Base-by-base conservation (phyloP, 441 rosid genomes). In the Bocquillonia castaneifolia region DNA sequence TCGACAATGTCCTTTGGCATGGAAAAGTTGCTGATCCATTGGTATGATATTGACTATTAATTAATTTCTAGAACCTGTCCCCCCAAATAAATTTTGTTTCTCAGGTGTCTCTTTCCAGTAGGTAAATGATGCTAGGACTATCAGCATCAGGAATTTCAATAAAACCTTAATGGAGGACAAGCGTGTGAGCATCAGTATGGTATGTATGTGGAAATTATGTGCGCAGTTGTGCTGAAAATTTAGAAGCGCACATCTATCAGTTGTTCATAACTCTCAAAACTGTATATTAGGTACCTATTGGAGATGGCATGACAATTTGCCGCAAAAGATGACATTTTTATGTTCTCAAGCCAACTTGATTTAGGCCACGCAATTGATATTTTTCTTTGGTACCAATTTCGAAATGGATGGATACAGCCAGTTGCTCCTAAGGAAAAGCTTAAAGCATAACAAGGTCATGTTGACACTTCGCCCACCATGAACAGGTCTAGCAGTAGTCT, bases 1-100 rank as follows among this genome's bases (percentile, higher is more conserved):
- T 89, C 48, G 98, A 93, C 75, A 93, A 93, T 81, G 98, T 93
- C 59, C 96, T 93, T 72, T 93, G 97, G 97, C 93, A 91, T 50
- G 98, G 94, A 63, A 85, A 85, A 76, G 98, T 93, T 68, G 86
- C 87, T 10, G 96, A 91, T 56, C 96, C 91, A 12, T 69, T 77
- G 91, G 98, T 90, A 79, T 67, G 47, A 47, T 42, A 18, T 62
- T 69, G 45, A 52, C 23, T 56, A 51, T 67, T n/a, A n/a, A n/a
- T n/a, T n/a, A n/a, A 17, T 23, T 66, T 66, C 6, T 68, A 66
- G 32, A 23, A 36, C 59, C 63, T 68, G 36, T 20, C 32, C 29
- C 5, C 28, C 47, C 28, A 31, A 40, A 60, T 54, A 52, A 31
- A 54, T 60, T 61, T n/a, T 68, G 23, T 20, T 61, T 45, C 23